A percentile compares a stretch with the other conserved stretches of the same genome.
Conservation (phyloP, 139 green algal species). For the Penium margaritaceum region DNA sequence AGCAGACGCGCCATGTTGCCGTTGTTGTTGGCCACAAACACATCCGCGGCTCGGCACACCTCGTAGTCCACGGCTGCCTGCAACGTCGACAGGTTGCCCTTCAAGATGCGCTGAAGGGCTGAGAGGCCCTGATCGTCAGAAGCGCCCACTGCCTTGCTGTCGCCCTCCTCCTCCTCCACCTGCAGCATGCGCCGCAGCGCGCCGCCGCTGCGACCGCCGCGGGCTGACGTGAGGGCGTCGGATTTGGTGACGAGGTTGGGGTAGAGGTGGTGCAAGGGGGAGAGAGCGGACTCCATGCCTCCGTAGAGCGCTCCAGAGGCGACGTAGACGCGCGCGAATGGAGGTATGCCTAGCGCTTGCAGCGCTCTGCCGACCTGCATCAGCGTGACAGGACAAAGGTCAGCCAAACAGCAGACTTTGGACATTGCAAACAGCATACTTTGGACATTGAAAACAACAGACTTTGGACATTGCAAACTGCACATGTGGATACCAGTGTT, state of each 20-base stretch:
- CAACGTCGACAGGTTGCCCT: not conserved
- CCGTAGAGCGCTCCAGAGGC: slow-evolving; percentile 14
- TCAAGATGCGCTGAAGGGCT: not conserved
- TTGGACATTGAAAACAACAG: no score
- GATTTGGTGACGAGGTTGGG: no score
- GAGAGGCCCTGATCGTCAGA: no score
- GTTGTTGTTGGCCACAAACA: slow-evolving; percentile 21
- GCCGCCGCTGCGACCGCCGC: no score
- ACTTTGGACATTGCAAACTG: no score
- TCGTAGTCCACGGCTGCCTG: slow-evolving; percentile 10
- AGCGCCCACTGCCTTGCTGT: no score
- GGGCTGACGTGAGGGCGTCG: no score
- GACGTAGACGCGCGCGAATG: not conserved
- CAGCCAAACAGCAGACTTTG: no score
- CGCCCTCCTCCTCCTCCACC: slow-evolving; percentile 5
- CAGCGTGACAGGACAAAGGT: no score
- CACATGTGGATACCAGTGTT: no score
- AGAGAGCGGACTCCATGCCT: no score
- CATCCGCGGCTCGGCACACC: slow-evolving; percentile 5
- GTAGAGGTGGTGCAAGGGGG: not conserved
- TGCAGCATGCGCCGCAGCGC: slow-evolving; percentile 2
- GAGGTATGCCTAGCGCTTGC: not conserved
- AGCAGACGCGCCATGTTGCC: slow-evolving; percentile 25
- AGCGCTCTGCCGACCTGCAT: not conserved
- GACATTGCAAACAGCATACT: no score